These are phyloP conservation scores for Phytophthora brassicae DNA, from an alignment of 352 stramenopile species.

Conservation along the genomic window DNA sequence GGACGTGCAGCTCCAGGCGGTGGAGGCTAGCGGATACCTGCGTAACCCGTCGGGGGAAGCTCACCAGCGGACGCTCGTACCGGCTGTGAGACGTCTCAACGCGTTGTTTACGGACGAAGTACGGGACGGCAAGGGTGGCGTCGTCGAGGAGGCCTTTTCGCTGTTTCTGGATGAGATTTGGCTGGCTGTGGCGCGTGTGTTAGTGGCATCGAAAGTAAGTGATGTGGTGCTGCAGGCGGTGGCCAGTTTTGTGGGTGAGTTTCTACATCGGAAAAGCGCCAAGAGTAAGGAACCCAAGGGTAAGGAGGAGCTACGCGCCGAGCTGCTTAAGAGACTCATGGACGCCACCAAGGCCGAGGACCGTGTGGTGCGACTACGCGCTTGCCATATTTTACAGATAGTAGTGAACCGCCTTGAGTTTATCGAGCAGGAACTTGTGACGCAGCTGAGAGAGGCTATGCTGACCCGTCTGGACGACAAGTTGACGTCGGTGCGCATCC, in stretches of 20 bases:
- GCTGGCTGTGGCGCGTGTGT: conserved; percentile 49
- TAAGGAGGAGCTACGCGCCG: conserved; percentile 44
- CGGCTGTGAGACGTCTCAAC: conserved; percentile 51
- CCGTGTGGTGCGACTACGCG: conserved; percentile 51
- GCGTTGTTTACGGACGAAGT: conserved; percentile 58
- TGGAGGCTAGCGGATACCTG: conserved; percentile 51
- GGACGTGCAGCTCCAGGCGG: conserved; percentile 62
- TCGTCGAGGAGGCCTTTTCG: conserved; percentile 56
- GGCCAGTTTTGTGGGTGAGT: conserved; percentile 51
- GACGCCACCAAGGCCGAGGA: conserved; percentile 63
- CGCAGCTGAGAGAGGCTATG: conserved; percentile 42
- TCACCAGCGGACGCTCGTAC: conserved; percentile 46
- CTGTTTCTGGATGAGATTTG: conserved; percentile 71
- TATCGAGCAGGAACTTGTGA: conserved; percentile 47
- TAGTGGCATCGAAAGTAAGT: conserved; percentile 46
- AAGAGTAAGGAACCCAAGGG: conserved; percentile 31
- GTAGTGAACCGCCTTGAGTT: conserved; percentile 52
- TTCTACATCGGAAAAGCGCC: conserved; percentile 30
- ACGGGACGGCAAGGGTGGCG: conserved; percentile 28
- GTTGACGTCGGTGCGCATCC: conserved; percentile 53
- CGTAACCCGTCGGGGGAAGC: conserved; percentile 25
- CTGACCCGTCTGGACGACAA: conserved; percentile 67
- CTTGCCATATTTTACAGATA: conserved; percentile 66
- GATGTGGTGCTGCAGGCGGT: conserved; percentile 54
- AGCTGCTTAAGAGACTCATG: conserved; percentile 51